These are phyloP conservation scores for Strobilomyces dryophilus DNA, from an alignment of 768 basidiomycete species.

Conservation along the genomic window DNA sequence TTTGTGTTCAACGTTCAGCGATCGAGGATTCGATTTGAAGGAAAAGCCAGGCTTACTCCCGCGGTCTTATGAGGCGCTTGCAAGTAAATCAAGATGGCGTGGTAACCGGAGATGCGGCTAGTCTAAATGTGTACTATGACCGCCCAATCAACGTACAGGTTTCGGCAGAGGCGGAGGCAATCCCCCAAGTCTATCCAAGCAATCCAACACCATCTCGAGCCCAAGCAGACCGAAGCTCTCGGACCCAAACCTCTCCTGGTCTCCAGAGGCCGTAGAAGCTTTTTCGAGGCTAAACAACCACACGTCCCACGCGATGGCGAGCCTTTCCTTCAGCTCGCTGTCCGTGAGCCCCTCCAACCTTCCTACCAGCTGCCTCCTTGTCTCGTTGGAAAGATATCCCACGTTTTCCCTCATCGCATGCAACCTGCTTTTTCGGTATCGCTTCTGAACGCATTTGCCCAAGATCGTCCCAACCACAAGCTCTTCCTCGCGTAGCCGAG, in stretches of 20 bases:
- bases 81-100: neutral
- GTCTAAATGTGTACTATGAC: neutral
- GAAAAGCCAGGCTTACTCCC: slow-evolving; percentile 8
- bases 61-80: slow-evolving; percentile 8
- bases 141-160: neutral
- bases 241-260: slow-evolving; percentile 33
- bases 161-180: slow-evolving; percentile 23
- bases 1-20: neutral
- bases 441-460: slow-evolving; percentile 1
- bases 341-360: slow-evolving; percentile 21
- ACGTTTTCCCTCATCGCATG: slow-evolving; percentile 62
- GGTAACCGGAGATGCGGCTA: neutral
- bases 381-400: slow-evolving; percentile 46
- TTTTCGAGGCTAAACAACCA: slow-evolving; percentile 42
- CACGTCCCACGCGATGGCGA: slow-evolving; percentile 28
- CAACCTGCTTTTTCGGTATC: slow-evolving; percentile 55
- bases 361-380: slow-evolving; percentile 32
- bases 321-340: slow-evolving; percentile 32
- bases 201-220: neutral
- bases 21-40: neutral
- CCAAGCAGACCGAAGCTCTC: slow-evolving; percentile 58
- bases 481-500: neutral
- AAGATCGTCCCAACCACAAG: neutral
- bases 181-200: slow-evolving; percentile 1
- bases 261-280: slow-evolving; percentile 17